Evolutionary conservation across 2,329 filamentous ascomycete genomes (phyloP).

Genomic region (Apiospora rasikravindrae): DNA sequence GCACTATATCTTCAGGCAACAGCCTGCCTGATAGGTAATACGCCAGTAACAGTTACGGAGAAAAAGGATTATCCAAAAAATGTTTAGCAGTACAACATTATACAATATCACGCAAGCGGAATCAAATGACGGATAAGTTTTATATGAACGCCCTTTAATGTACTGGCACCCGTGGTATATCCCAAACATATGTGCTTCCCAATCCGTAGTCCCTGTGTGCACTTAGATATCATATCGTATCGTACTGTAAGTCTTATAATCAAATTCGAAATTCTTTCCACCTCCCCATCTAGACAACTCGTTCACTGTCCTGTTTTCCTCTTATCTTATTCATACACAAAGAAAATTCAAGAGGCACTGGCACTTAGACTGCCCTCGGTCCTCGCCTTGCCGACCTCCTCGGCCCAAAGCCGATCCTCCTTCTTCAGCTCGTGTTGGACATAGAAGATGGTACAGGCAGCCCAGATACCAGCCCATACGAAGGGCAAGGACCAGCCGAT

Average conservation of each 20-base stretch:
- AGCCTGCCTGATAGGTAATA: no score
- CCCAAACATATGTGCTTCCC: not conserved
- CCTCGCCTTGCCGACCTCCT: constrained; percentile 26
- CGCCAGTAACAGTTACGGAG: no score
- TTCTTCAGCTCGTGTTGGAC: constrained; percentile 33
- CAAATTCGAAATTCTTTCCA: not conserved
- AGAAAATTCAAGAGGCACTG: not conserved
- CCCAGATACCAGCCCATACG: constrained; percentile 25
- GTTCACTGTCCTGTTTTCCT: not conserved
- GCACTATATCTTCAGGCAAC: no score
- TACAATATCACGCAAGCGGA: no score
- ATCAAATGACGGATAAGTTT: not conserved
- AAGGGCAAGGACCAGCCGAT: constrained; percentile 25
- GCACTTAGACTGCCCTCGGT: not conserved
- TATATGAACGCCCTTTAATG: not conserved
- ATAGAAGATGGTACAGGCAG: constrained; percentile 32
- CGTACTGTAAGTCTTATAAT: not conserved
- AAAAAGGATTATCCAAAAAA: no score
- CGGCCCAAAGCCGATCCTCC: constrained; percentile 32
- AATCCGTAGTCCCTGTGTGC: not conserved
- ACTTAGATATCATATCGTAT: not conserved
- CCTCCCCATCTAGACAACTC: not conserved
- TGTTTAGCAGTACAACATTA: no score
- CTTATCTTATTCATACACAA: not conserved
- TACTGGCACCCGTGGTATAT: constrained; percentile 8